Percentiles rank a stretch among this genome's conserved stretches.
Evolutionary conservation across 2,329 filamentous ascomycete genomes (phyloP).

Genomic region (Colletotrichum lentis): DNA sequence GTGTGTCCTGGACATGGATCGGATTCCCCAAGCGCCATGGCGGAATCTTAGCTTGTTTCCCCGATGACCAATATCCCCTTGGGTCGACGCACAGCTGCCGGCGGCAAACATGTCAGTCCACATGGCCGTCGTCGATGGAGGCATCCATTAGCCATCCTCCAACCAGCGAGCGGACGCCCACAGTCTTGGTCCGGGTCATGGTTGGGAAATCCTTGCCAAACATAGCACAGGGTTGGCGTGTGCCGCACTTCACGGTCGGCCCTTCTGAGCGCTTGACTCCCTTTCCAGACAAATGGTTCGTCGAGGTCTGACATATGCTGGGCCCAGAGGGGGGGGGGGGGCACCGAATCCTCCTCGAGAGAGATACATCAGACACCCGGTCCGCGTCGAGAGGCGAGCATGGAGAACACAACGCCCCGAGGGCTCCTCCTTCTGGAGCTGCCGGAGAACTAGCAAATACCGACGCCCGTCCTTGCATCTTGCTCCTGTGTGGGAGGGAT

Average conservation of each 20-base stretch:
- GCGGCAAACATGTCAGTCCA: constrained; percentile 33
- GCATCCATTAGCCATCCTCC: neutral
- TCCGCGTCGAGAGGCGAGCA: constrained; percentile 21
- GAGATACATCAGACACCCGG: constrained; percentile 23
- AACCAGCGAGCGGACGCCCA: constrained; percentile 18
- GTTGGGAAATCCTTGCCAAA: constrained; percentile 11
- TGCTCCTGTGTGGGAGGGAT: constrained; percentile 3
- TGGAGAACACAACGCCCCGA: constrained; percentile 20
- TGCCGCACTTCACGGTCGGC: constrained; percentile 17
- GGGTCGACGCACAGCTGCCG: constrained; percentile 19
- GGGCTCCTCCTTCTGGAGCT: constrained; percentile 7
- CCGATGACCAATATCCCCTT: constrained; percentile 3
- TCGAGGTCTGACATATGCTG: constrained; percentile 23
- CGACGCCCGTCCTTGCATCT: constrained; percentile 35
- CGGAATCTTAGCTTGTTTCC: neutral
- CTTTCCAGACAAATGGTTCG: constrained; percentile 26
- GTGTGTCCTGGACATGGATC: neutral
- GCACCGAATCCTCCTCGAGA: constrained; percentile 1
- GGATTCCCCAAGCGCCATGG: constrained; percentile 34
- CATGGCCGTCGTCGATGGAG: neutral
- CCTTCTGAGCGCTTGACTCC: constrained; percentile 14
- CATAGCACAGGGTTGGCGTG: constrained; percentile 3
- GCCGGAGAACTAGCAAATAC: constrained; percentile 30
- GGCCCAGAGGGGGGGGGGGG: neutral
- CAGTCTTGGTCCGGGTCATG: constrained; percentile 26